Conservation (phyloP, 371 early-diverging fungal genomes). For the Blakeslea trispora region DNA sequence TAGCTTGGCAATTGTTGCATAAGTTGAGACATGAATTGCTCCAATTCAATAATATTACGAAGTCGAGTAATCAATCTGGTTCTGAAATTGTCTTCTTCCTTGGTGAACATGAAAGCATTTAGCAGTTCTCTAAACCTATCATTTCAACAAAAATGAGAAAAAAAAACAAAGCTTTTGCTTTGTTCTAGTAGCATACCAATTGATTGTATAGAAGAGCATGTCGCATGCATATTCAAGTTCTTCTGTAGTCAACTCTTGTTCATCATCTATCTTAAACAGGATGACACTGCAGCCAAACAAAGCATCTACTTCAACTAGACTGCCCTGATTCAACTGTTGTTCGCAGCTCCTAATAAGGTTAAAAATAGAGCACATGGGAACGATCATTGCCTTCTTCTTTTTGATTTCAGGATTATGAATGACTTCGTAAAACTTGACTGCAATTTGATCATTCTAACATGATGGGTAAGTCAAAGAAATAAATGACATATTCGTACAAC, state of each 20-base stretch:
- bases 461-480: not conserved
- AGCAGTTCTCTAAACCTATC: slow-evolving; percentile 75
- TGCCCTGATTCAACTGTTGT: slow-evolving; percentile 54
- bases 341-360: slow-evolving; percentile 76
- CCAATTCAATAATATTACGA: slow-evolving; percentile 40
- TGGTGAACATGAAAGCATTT: slow-evolving; percentile 63
- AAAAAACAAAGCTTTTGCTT: too few species aligned
- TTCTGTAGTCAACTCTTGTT: slow-evolving; percentile 19
- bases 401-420: slow-evolving; percentile 22
- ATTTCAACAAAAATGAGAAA: slow-evolving; percentile 10
- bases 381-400: slow-evolving; percentile 39
- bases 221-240: slow-evolving; percentile 46
- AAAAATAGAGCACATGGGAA: slow-evolving; percentile 70
- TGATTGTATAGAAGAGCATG: slow-evolving; percentile 58
- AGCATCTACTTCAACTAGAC: slow-evolving; percentile 71
- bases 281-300: slow-evolving; percentile 70
- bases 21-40: slow-evolving; percentile 43
- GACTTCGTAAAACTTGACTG: slow-evolving; percentile 21
- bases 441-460: slow-evolving; percentile 12
- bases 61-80: slow-evolving; percentile 30
- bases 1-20: slow-evolving; percentile 39
- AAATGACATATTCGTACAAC: too few species aligned
- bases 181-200: slow-evolving; percentile 50
- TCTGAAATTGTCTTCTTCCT: slow-evolving; percentile 40
- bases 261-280: slow-evolving; percentile 38